Evolutionary conservation across 2,329 filamentous ascomycete species (phyloP).

Genomic region (Colletotrichum horii): DNA sequence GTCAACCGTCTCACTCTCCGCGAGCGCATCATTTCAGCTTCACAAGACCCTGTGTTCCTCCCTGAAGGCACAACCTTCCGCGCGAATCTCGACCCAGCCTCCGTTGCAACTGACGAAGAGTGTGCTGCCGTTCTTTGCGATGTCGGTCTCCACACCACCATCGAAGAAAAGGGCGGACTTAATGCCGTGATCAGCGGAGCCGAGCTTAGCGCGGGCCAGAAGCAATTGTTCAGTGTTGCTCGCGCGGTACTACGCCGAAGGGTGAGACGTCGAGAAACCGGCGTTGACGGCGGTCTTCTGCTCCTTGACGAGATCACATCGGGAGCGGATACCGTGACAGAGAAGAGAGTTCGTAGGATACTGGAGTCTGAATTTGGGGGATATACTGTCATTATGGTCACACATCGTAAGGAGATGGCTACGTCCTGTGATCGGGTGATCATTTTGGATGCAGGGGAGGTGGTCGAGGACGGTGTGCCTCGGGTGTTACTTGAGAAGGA

Average conservation of each 20-base stretch:
- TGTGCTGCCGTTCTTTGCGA: slow-evolving; percentile 39
- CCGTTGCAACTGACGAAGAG: slow-evolving; percentile 29
- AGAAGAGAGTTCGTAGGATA: not conserved
- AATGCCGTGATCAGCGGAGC: slow-evolving; percentile 39
- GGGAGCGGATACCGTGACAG: slow-evolving; percentile 35
- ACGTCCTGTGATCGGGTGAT: not conserved
- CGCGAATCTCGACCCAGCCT: slow-evolving; percentile 47
- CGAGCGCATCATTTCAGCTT: slow-evolving; percentile 52
- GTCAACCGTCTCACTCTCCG: slow-evolving; percentile 49
- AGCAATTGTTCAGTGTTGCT: slow-evolving; percentile 68
- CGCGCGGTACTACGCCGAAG: slow-evolving; percentile 57
- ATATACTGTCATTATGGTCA: not conserved
- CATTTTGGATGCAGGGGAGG: not conserved
- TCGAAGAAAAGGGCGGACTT: not conserved
- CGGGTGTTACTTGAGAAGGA: not conserved
- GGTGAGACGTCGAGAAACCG: slow-evolving; percentile 24
- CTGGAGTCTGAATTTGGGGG: not conserved
- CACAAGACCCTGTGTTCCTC: slow-evolving; percentile 59
- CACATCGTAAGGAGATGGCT: not conserved
- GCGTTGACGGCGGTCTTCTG: slow-evolving; percentile 25
- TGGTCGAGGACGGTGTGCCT: not conserved
- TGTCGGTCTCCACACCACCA: slow-evolving; percentile 25
- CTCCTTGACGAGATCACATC: slow-evolving; percentile 38
- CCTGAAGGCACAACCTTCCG: slow-evolving; percentile 40
- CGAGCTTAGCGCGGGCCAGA: slow-evolving; percentile 61